These are phyloP conservation scores for Cadophora malorum DNA, from an alignment of 2,329 filamentous ascomycete genomes.

Conservation along the genomic window DNA sequence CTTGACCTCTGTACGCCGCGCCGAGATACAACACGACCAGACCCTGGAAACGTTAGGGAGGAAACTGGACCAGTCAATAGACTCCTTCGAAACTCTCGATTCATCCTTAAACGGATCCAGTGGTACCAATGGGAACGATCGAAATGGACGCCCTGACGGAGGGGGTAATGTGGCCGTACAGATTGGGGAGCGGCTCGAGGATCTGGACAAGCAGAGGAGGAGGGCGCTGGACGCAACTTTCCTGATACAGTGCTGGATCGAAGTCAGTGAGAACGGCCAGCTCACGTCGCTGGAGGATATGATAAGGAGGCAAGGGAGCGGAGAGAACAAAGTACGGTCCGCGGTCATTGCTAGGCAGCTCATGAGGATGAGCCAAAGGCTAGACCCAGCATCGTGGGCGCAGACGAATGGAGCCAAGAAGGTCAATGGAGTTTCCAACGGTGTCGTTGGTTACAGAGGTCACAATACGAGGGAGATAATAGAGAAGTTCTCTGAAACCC, in stretches of 20 bases:
- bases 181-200: conserved; percentile 92
- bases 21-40: conserved; percentile 89
- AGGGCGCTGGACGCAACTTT: conserved; percentile 93
- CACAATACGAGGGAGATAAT: conserved; percentile 83
- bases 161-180: conserved; percentile 92
- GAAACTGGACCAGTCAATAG: conserved; percentile 91
- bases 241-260: conserved; percentile 94
- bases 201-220: conserved; percentile 89
- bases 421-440: conserved; percentile 54
- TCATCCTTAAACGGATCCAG: conserved; percentile 74
- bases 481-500: conserved; percentile 93
- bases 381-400: conserved; percentile 79
- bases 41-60: conserved; percentile 86
- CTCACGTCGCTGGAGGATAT: conserved; percentile 89
- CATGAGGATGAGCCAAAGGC: conserved; percentile 89
- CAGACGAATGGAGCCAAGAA: conserved; percentile 61
- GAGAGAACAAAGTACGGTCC: conserved; percentile 92
- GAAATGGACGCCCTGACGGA: conserved; percentile 55
- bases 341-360: conserved; percentile 93
- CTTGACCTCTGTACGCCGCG: conserved; percentile 85
- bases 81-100: conserved; percentile 89
- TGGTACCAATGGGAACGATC: conserved; percentile 54
- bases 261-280: conserved; percentile 89
- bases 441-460: conserved; percentile 51
- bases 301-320: conserved; percentile 75